These are phyloP conservation scores for Cryptococcus sp. DNA, from an alignment of 1,284 basidiomycete species.

Conservation along the genomic window DNA sequence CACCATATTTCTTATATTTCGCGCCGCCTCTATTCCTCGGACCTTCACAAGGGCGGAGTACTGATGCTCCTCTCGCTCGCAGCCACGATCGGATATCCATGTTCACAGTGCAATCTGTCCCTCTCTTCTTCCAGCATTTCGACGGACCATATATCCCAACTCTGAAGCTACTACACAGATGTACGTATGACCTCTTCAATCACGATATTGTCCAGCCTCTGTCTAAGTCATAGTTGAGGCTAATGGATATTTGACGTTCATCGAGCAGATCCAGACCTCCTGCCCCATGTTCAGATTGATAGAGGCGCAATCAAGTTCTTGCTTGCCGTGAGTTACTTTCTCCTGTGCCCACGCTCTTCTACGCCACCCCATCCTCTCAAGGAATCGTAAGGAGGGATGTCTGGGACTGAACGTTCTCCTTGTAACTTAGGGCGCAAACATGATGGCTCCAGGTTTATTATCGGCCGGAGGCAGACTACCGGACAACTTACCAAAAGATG, in stretches of 20 bases:
- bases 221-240: background rate
- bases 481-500: conserved; percentile 69
- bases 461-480: conserved; percentile 89
- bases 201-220: no score
- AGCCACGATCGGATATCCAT: conserved; percentile 96
- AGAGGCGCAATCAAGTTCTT: conserved; percentile 97
- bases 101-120: conserved; percentile 80
- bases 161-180: conserved; percentile 84
- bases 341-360: conserved; percentile 2
- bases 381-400: background rate
- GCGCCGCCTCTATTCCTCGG: background rate
- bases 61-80: conserved; percentile 13
- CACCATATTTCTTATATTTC: background rate
- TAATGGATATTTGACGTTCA: background rate
- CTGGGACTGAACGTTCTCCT: background rate
- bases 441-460: conserved; percentile 97
- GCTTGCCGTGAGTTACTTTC: conserved; percentile 60
- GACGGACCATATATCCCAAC: conserved; percentile 92
- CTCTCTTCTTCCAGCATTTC: conserved; percentile 95
- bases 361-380: background rate
- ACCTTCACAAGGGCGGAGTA: background rate
- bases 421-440: conserved; percentile 67
- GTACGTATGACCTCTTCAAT: conserved; percentile 56
- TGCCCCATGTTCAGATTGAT: conserved; percentile 88
- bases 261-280: conserved; percentile 75